Evolutionary conservation across 225 moss, liverwort and hornwort species (phyloP), one percentile per base, ranked within the genome.

Genomic region (Bryum argenteum): DNA sequence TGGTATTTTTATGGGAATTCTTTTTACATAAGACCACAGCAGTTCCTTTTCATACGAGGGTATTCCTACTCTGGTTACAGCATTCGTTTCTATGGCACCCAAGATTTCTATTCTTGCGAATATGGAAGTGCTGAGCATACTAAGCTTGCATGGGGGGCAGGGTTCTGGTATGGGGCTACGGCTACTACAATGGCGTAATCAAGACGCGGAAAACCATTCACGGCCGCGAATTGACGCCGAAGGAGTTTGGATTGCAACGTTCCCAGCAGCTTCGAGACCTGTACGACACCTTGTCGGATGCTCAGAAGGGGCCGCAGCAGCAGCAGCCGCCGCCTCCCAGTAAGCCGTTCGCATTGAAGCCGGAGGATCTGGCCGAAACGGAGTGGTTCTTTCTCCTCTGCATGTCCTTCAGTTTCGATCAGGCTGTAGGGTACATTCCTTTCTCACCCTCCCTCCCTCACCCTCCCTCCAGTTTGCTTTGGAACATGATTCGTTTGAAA

Each of bases 371-470:
- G 56, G 90, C 93, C 10, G 96, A 93, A 75, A 93, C 93, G 70
- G 96, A 96, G 83, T 96, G 96, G 96, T 96, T 96, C 81, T 96
- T 90, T 75, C 79, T 96, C 61, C 76, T 96, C 13, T 96, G 93
- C 83, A 96, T 96, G 93, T 91, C 96, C 66, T 96, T 84, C 86
- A 90, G 83, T 58, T 96, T 96, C 77, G 50, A 85, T 58, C 61
- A 87, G 66, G 93, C 89, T 61, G 87, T 74, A 73, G 96, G 95
- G 95, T 96, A 96, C 76, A 67, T 75, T 37, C 16, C 71, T 67
- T 63, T 65, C 41, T 67, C 59, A 61, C 42, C 67, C 44, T 65
- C 63, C 64, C 59, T 64, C 42, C 67, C 44, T 65, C 63, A 26
- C 43, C 60, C 62, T 54, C 18, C 15, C 8, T 48, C 48, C 33